Conservation (phyloP, 2,329 filamentous ascomycete genomes). For the Lasiodiplodia hormozganensis region DNA sequence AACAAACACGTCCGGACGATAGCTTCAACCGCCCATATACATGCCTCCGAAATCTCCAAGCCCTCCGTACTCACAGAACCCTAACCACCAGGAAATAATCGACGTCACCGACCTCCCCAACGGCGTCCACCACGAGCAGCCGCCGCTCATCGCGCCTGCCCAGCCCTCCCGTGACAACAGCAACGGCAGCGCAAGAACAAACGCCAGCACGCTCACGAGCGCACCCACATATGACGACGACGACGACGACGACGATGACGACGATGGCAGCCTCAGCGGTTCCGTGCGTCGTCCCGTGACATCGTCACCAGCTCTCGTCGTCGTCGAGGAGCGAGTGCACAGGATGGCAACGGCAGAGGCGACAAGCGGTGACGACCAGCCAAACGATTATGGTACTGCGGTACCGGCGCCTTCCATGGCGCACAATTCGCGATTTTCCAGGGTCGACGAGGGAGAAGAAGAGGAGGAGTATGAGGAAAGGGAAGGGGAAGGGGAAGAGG, state of each 20-base stretch:
- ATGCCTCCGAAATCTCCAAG: no score
- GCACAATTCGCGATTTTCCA: background rate
- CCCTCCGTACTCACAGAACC: background rate
- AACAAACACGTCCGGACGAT: no score
- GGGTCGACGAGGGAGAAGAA: background rate
- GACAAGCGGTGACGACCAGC: background rate
- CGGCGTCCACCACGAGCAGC: background rate
- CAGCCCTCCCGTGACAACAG: no score
- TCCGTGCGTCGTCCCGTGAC: background rate
- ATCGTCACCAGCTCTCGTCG: background rate
- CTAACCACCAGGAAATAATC: background rate
- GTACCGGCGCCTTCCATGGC: background rate
- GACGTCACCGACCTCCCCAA: constrained; percentile 16
- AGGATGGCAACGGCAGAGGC: background rate
- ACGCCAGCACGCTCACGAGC: background rate
- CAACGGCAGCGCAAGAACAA: background rate
- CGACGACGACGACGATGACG: background rate
- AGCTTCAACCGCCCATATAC: no score
- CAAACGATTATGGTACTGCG: background rate
- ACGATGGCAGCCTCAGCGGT: background rate
- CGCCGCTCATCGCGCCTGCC: no score
- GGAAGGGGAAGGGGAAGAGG: background rate
- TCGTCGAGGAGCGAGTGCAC: background rate
- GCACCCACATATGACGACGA: background rate
- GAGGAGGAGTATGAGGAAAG: background rate